Percentiles rank a stretch among this genome's conserved stretches.
Evolutionary conservation across 106 monocot species (phyloP).

Genomic region (Dioscorea alata): DNA sequence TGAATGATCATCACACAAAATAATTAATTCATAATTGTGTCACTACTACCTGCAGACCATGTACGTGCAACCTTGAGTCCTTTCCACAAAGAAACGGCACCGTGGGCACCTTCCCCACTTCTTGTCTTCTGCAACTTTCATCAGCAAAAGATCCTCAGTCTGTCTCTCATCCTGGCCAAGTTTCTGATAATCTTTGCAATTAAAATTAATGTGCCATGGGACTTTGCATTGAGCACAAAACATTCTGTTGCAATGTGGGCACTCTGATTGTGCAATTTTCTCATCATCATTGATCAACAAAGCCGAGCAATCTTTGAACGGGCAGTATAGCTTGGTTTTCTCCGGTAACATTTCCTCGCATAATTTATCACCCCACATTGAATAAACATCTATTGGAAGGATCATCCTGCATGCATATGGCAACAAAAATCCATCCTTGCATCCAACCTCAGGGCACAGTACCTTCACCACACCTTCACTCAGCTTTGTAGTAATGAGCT

Average conservation of each 20-base stretch:
- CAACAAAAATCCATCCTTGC: conserved; percentile 25
- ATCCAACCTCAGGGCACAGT: conserved; percentile 33
- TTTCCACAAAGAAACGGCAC: conserved; percentile 42
- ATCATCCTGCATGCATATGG: conserved; percentile 28
- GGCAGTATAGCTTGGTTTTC: conserved; percentile 44
- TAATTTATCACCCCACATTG: conserved; percentile 34
- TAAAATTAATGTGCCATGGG: conserved; percentile 27
- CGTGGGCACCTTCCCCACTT: conserved; percentile 43
- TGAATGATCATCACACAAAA: background rate
- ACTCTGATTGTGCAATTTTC: conserved; percentile 15
- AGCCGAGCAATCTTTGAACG: conserved; percentile 44
- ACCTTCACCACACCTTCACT: conserved; percentile 18
- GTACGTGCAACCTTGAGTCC: conserved; percentile 27
- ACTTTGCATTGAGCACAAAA: conserved; percentile 38
- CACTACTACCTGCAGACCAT: conserved; percentile 48
- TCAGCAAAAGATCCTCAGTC: conserved; percentile 27
- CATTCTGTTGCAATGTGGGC: conserved; percentile 34
- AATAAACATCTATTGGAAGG: conserved; percentile 21
- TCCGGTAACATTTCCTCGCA: conserved; percentile 33
- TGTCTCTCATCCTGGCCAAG: conserved; percentile 11
- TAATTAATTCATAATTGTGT: no score
- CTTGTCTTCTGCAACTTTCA: conserved; percentile 20
- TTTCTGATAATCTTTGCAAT: conserved; percentile 25
- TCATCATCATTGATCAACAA: conserved; percentile 28
- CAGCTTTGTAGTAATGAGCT: no score